Conservation (phyloP, 2,329 filamentous ascomycete species). For the Diplodia sapinea region DNA sequence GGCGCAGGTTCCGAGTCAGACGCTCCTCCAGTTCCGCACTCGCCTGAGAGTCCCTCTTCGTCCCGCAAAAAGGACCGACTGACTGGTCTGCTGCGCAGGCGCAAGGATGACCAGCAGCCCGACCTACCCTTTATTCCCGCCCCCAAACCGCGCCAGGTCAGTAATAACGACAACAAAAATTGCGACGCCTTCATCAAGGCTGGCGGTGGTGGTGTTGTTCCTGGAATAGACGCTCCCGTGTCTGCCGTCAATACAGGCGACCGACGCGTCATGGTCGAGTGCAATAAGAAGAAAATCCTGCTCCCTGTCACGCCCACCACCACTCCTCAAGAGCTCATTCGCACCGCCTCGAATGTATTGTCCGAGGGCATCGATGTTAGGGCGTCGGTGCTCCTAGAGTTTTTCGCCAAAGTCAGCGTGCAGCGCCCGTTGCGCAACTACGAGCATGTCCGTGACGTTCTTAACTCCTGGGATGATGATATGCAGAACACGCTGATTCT, state of each 20-base stretch:
- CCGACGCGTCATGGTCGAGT: conserved; percentile 74
- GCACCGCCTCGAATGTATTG: conserved; percentile 68
- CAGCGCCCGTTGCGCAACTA: conserved; percentile 84
- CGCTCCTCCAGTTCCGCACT: conserved; percentile 9
- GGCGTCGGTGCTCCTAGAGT: conserved; percentile 76
- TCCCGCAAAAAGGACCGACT: conserved; percentile 37
- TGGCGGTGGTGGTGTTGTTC: conserved; percentile 56
- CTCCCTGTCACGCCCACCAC: conserved; percentile 78
- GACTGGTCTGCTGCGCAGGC: conserved; percentile 42
- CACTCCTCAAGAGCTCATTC: conserved; percentile 74
- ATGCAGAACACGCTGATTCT: conserved; percentile 76
- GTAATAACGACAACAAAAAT: conserved; percentile 36
- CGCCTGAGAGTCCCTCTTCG: conserved; percentile 13
- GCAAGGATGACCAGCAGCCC: conserved; percentile 41
- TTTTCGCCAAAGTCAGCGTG: conserved; percentile 75
- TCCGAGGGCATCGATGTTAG: conserved; percentile 67
- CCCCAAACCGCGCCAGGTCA: conserved; percentile 38
- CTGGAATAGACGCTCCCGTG: conserved; percentile 74
- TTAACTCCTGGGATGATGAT: conserved; percentile 92
- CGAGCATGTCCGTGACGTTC: conserved; percentile 81
- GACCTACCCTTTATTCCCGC: conserved; percentile 36
- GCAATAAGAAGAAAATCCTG: conserved; percentile 69
- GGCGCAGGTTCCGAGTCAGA: conserved; percentile 1
- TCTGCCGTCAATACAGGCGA: conserved; percentile 83
- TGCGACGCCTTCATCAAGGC: conserved; percentile 42